Conservation (phyloP, 345 rosid genomes). For the Eucalyptus camaldulensis region DNA sequence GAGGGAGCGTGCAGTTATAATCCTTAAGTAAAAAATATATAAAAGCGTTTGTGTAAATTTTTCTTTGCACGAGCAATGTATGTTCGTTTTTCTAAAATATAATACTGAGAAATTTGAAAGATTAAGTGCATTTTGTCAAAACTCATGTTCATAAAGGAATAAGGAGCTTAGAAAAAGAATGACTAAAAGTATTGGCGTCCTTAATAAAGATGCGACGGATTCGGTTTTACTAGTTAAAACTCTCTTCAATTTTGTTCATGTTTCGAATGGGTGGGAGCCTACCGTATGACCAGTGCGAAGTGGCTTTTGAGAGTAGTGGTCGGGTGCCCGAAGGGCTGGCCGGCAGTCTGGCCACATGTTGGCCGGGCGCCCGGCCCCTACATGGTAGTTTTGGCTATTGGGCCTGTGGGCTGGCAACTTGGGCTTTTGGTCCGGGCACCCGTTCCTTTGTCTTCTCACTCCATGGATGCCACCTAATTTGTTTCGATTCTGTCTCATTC, state of each 20-base stretch:
- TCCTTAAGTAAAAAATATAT: background rate
- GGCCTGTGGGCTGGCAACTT: background rate
- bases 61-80: background rate
- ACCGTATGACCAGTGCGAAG: background rate
- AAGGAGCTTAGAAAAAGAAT: background rate
- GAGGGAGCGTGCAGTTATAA: background rate
- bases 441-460: background rate
- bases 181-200: background rate
- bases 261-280: background rate
- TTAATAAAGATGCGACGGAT: background rate
- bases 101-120: background rate
- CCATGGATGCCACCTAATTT: background rate
- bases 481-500: background rate
- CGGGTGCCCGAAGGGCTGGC: background rate
- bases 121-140: background rate
- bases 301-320: background rate
- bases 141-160: background rate
- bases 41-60: background rate
- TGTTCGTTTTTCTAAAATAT: background rate
- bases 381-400: background rate
- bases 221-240: background rate
- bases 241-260: background rate
- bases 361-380: background rate
- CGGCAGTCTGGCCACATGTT: background rate
- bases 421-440: background rate